These are phyloP conservation scores for Termitomyces bulborhizus DNA, from an alignment of 768 basidiomycete genomes.

Conservation along the genomic window DNA sequence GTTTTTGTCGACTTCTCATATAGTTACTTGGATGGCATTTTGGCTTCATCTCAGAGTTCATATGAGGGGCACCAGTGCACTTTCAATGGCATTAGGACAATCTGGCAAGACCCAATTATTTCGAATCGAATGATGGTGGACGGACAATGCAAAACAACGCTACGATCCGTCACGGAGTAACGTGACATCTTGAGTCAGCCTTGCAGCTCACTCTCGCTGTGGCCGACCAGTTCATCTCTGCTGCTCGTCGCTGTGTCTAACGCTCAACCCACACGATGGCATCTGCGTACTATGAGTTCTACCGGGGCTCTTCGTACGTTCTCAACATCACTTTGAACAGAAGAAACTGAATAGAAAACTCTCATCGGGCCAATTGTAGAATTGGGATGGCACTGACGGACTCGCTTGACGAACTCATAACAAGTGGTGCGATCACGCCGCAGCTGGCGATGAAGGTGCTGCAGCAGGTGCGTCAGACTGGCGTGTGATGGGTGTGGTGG, in stretches of 20 bases:
- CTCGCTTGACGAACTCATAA: constrained; percentile 97
- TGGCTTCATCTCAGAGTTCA: not conserved
- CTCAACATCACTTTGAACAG: constrained; percentile 1
- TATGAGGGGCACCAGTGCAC: not conserved
- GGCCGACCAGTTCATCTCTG: constrained; percentile 5
- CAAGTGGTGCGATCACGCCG: constrained; percentile 92
- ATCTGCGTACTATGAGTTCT: constrained; percentile 87
- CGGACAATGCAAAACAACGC: no score
- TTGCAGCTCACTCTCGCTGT: constrained; percentile 5
- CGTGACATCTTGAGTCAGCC: constrained; percentile 5
- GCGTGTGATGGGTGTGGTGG: not conserved
- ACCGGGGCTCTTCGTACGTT: constrained; percentile 78
- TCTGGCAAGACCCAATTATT: not conserved
- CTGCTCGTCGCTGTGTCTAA: not conserved
- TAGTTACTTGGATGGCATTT: no score
- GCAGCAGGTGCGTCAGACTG: constrained; percentile 65
- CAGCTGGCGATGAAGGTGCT: constrained; percentile 99
- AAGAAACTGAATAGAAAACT: not conserved
- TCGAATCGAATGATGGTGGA: not conserved
- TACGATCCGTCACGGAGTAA: not conserved
- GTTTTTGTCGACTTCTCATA: no score
- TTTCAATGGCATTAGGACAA: not conserved
- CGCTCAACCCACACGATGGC: constrained; percentile 42
- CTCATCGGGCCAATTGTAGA: constrained; percentile 33
- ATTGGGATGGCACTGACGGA: constrained; percentile 97